Evolutionary conservation across 2,329 filamentous ascomycete species (phyloP).

Genomic region (Pseudopithomyces chartarum): DNA sequence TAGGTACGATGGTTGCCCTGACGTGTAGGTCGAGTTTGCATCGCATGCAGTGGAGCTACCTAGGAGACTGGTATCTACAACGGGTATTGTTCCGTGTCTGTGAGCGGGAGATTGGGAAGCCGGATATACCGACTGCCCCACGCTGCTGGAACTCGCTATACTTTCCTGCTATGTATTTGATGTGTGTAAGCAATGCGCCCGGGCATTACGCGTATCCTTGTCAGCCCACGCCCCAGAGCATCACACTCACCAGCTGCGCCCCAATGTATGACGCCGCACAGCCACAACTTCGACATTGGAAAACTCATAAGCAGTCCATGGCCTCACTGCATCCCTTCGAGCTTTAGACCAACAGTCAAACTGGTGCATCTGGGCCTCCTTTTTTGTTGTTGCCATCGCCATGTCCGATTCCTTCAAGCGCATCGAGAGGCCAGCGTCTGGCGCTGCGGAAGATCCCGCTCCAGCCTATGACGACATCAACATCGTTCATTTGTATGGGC

Average conservation of each 20-base stretch:
- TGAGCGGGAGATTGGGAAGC: too few relatives aligned
- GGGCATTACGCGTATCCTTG: slow-evolving; percentile 6
- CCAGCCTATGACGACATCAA: slow-evolving; percentile 38
- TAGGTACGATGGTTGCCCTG: background rate
- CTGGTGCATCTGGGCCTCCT: background rate
- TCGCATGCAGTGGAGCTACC: too few relatives aligned
- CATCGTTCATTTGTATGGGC: slow-evolving; percentile 21
- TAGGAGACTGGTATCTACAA: too few relatives aligned
- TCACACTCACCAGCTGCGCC: background rate
- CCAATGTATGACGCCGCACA: slow-evolving; percentile 11
- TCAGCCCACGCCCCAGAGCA: slow-evolving; percentile 13
- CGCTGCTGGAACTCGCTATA: too few relatives aligned
- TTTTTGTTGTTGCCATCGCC: background rate
- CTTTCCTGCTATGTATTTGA: too few relatives aligned
- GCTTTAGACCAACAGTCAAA: background rate
- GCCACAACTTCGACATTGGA: slow-evolving; percentile 8
- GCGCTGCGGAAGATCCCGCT: slow-evolving; percentile 20
- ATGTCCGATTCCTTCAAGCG: slow-evolving; percentile 18
- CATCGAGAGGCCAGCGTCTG: background rate
- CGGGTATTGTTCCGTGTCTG: too few relatives aligned
- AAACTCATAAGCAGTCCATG: background rate
- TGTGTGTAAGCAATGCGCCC: too few relatives aligned
- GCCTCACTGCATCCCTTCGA: background rate
- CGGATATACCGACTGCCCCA: too few relatives aligned
- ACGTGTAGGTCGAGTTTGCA: too few relatives aligned